phyloP scores from a whole-genome alignment of 164 flowering plant species.

The Amborella trichopoda region DNA sequence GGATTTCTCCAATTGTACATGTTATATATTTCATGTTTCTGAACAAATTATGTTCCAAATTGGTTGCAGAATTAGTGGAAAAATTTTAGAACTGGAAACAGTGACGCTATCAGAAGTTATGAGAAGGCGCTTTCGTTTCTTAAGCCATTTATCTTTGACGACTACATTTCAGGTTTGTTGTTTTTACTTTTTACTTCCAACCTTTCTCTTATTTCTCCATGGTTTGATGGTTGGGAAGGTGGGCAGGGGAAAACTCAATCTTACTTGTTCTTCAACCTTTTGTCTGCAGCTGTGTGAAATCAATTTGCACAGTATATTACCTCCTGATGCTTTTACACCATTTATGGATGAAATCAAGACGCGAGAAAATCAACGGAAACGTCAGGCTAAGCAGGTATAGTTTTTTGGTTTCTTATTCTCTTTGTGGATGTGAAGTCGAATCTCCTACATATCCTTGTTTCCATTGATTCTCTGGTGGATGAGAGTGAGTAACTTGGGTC shows the following conservation, averaged over 20 bases:
- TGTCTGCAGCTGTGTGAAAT: constrained; percentile 80
- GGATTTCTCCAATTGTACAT: too few species aligned
- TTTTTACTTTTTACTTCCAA: not conserved
- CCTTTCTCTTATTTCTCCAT: not conserved
- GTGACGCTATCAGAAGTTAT: constrained; percentile 79
- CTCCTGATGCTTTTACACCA: constrained; percentile 58
- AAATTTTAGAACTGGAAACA: constrained; percentile 70
- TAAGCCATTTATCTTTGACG: constrained; percentile 89
- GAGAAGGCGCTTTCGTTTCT: constrained; percentile 77
- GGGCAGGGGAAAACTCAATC: too few species aligned
- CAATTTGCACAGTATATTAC: constrained; percentile 51
- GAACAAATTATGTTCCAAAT: too few species aligned
- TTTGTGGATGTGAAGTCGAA: too few species aligned
- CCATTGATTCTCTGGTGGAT: too few species aligned
- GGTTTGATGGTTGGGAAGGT: not conserved
- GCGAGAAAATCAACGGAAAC: constrained; percentile 75
- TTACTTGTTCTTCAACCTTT: too few species aligned
- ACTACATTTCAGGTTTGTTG: constrained; percentile 69
- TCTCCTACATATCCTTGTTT: too few species aligned
- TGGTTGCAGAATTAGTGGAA: constrained; percentile 63
- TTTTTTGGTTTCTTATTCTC: too few species aligned
- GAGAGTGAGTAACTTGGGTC: too few species aligned
- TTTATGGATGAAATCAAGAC: constrained; percentile 88
- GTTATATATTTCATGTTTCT: too few species aligned
- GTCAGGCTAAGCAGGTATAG: constrained; percentile 69